Evolutionary conservation across 352 stramenopile species (phyloP).

Genomic region (Blastocystis sp.): DNA sequence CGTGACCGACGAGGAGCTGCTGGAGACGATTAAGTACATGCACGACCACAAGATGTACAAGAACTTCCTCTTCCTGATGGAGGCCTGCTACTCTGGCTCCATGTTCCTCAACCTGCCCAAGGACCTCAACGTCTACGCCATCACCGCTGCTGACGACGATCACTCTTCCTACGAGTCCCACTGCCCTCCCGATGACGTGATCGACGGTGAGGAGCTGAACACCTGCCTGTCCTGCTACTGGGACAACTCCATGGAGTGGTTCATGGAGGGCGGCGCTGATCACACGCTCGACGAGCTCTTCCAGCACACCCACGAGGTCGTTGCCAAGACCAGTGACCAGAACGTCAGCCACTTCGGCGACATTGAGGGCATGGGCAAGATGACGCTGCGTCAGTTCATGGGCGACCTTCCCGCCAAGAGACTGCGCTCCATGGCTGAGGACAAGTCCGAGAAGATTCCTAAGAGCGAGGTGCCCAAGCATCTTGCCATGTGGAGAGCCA

Average conservation of each 20-base stretch:
- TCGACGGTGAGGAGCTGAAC: neutral
- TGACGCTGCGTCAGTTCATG: slow-evolving; percentile 25
- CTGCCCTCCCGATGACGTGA: slow-evolving; percentile 73
- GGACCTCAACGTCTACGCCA: slow-evolving; percentile 82
- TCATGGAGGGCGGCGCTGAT: slow-evolving; percentile 37
- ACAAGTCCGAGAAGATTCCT: neutral
- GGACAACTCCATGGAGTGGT: slow-evolving; percentile 68
- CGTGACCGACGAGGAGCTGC: slow-evolving; percentile 77
- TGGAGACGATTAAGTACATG: slow-evolving; percentile 78
- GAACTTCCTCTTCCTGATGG: slow-evolving; percentile 71
- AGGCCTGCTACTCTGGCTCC: slow-evolving; percentile 84
- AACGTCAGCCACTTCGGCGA: slow-evolving; percentile 56
- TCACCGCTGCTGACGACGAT: slow-evolving; percentile 79
- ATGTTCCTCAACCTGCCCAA: slow-evolving; percentile 82
- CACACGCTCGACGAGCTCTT: slow-evolving; percentile 57
- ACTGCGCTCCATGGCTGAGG: neutral
- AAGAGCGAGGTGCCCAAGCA: slow-evolving; percentile 42
- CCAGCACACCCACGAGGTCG: neutral
- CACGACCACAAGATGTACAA: slow-evolving; percentile 80
- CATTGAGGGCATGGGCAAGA: slow-evolving; percentile 54
- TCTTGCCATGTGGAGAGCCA: slow-evolving; percentile 56
- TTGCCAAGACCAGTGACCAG: neutral
- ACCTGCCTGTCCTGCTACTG: slow-evolving; percentile 66
- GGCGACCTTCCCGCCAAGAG: slow-evolving; percentile 30
- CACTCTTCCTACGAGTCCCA: slow-evolving; percentile 83